Percentiles rank a stretch among this genome's conserved stretches.
Conservation (phyloP, 1,284 basidiomycete species). For the Ceratobasidium sp. region DNA sequence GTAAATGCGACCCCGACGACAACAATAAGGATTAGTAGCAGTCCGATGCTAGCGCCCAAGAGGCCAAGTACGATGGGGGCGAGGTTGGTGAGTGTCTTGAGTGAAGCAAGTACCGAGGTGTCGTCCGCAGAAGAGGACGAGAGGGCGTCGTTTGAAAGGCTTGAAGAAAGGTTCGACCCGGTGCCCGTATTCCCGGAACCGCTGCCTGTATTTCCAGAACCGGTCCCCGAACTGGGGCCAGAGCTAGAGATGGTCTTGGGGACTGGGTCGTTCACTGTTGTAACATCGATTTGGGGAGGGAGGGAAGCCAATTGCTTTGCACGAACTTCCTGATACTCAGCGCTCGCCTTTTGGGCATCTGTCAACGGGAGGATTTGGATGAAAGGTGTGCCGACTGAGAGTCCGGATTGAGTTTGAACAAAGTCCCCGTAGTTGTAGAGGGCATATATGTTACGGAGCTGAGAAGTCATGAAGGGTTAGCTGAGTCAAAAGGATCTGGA, state of each 20-base stretch:
- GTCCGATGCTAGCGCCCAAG: neutral
- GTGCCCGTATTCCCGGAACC: neutral
- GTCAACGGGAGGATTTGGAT: conserved; percentile 29
- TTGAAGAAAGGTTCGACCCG: neutral
- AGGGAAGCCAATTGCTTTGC: conserved; percentile 1
- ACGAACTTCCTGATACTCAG: conserved; percentile 22
- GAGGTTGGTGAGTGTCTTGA: conserved; percentile 7
- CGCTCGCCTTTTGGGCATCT: conserved; percentile 10
- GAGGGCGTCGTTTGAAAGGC: neutral
- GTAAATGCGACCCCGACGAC: neutral
- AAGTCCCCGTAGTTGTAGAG: conserved; percentile 39
- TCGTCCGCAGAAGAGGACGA: neutral
- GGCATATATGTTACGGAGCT: conserved; percentile 38
- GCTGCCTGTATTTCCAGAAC: neutral
- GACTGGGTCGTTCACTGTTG: conserved; percentile 27
- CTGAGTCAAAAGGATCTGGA: too few relatives aligned
- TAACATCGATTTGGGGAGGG: conserved; percentile 24
- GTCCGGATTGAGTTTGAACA: conserved; percentile 10
- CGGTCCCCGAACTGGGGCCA: neutral
- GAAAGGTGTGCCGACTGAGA: conserved; percentile 9
- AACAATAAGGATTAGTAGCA: conserved; percentile 17
- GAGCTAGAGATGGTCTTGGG: neutral
- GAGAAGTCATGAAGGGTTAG: neutral
- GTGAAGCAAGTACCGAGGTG: neutral
- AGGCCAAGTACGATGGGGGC: conserved; percentile 13